These are phyloP conservation scores for Jasminum sambac DNA, from an alignment of 257 asterid species.

Conservation along the genomic window DNA sequence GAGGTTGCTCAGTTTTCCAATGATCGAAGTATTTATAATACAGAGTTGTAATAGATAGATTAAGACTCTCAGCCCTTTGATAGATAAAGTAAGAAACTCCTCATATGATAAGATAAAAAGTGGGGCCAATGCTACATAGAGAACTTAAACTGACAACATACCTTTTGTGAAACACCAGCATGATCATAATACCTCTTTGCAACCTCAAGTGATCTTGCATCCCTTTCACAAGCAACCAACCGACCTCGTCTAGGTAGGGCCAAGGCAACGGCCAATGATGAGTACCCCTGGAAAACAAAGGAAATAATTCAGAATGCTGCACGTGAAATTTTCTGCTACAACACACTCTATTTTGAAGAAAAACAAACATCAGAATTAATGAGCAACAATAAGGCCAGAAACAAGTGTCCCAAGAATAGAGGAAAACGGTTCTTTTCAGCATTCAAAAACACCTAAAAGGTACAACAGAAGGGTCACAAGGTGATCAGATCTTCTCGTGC, in stretches of 20 bases:
- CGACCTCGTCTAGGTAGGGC: conserved; percentile 82
- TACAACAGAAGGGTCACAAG: background rate
- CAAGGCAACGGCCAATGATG: conserved; percentile 88
- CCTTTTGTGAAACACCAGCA: conserved; percentile 91
- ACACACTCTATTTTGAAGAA: background rate
- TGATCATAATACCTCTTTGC: conserved; percentile 72
- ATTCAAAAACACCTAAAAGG: background rate
- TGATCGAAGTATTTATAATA: background rate
- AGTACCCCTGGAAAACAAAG: conserved; percentile 65
- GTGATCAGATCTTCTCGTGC: background rate
- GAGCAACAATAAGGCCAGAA: background rate
- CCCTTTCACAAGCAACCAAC: conserved; percentile 88
- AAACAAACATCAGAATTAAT: conserved; percentile 5
- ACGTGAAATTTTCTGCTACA: background rate
- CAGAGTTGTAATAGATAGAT: background rate
- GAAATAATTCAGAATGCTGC: conserved; percentile 4
- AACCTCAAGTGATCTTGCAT: conserved; percentile 67
- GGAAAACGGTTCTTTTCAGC: background rate
- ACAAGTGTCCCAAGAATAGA: background rate
- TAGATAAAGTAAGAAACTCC: conserved; percentile 1
- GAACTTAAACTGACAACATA: conserved; percentile 15
- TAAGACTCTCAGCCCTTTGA: conserved; percentile 5
- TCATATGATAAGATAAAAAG: background rate
- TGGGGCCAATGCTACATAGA: background rate
- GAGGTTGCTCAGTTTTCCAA: background rate